Conservation (phyloP, 495 filamentous ascomycete genomes). For the Podospora australis region DNA sequence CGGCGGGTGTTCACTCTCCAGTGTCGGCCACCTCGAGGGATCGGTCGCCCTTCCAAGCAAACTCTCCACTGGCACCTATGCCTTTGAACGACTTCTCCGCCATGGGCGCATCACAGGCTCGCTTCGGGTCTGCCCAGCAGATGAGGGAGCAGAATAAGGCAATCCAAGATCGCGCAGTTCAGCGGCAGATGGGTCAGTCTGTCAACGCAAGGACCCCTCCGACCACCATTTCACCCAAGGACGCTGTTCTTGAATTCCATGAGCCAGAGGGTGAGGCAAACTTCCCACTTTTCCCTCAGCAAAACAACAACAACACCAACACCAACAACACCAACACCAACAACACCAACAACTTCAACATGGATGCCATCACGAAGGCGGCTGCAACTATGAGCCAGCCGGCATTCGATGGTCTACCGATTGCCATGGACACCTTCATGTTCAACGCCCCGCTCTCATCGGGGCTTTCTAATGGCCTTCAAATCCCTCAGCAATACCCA, state of each 20-base stretch:
- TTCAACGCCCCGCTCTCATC: constrained; percentile 33
- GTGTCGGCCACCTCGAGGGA: constrained; percentile 51
- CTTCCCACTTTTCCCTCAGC: constrained; percentile 61
- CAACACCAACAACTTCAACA: constrained; percentile 21
- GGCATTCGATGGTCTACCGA: constrained; percentile 39
- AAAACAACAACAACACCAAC: constrained; percentile 25
- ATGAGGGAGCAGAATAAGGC: constrained; percentile 55
- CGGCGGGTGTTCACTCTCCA: constrained; percentile 46
- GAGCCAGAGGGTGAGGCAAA: constrained; percentile 62
- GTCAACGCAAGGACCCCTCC: constrained; percentile 53
- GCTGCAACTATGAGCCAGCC: constrained; percentile 24
- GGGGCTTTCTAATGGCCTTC: constrained; percentile 38
- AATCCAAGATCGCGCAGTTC: constrained; percentile 48
- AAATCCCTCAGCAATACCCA: constrained; percentile 53
- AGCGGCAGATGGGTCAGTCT: constrained; percentile 43
- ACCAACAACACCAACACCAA: too few relatives aligned
- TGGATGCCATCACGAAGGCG: constrained; percentile 26
- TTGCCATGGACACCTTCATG: constrained; percentile 26
- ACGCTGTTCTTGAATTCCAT: constrained; percentile 79
- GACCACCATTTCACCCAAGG: constrained; percentile 96
- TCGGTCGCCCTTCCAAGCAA: constrained; percentile 75
- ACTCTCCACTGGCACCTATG: constrained; percentile 58
- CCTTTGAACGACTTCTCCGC: constrained; percentile 38
- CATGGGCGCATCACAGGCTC: constrained; percentile 30
- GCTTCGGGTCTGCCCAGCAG: constrained; percentile 52